Evolutionary conservation across 352 stramenopile genomes (phyloP).

Genomic region (Pseudoperonospora humuli): DNA sequence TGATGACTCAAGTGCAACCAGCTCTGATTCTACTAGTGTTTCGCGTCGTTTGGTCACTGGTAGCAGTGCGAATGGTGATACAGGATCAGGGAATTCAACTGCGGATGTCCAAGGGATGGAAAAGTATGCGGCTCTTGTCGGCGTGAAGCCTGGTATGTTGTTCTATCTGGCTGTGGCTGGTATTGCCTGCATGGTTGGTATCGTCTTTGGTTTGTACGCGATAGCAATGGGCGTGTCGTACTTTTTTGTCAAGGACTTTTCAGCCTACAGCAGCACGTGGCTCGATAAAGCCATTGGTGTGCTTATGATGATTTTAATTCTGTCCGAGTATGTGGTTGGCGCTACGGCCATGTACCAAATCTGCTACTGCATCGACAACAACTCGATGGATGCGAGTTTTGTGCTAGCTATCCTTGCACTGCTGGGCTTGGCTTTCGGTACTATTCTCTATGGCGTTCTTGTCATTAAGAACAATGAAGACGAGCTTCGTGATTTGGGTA

Average conservation of each 20-base stretch:
- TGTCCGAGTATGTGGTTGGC: slow-evolving; percentile 79
- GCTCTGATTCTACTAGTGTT: not conserved
- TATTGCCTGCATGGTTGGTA: slow-evolving; percentile 37
- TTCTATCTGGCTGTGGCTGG: slow-evolving; percentile 76
- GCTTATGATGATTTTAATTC: slow-evolving; percentile 78
- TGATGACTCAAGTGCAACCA: slow-evolving; percentile 14
- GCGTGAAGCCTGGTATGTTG: slow-evolving; percentile 65
- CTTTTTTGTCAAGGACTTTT: slow-evolving; percentile 49
- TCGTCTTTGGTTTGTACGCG: slow-evolving; percentile 40
- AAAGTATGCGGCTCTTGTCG: slow-evolving; percentile 66
- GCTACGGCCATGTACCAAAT: slow-evolving; percentile 82
- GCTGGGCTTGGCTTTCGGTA: slow-evolving; percentile 65
- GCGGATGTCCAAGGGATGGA: slow-evolving; percentile 65
- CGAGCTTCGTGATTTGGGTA: slow-evolving; percentile 71
- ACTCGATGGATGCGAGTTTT: slow-evolving; percentile 45
- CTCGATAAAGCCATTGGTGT: slow-evolving; percentile 73
- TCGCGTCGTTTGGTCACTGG: slow-evolving; percentile 27
- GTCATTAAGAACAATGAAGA: slow-evolving; percentile 73
- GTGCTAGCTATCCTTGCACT: slow-evolving; percentile 61
- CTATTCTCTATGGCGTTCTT: slow-evolving; percentile 66
- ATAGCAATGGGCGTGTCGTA: slow-evolving; percentile 38
- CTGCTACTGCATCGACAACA: slow-evolving; percentile 67
- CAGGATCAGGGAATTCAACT: slow-evolving; percentile 14
- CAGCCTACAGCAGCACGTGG: slow-evolving; percentile 54
- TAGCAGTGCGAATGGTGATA: slow-evolving; percentile 19